A percentile compares a stretch with the other conserved stretches of the same genome.
These are phyloP conservation scores for Phialemoniopsis sp. DNA, from an alignment of 2,329 filamentous ascomycete genomes.

Conservation along the genomic window DNA sequence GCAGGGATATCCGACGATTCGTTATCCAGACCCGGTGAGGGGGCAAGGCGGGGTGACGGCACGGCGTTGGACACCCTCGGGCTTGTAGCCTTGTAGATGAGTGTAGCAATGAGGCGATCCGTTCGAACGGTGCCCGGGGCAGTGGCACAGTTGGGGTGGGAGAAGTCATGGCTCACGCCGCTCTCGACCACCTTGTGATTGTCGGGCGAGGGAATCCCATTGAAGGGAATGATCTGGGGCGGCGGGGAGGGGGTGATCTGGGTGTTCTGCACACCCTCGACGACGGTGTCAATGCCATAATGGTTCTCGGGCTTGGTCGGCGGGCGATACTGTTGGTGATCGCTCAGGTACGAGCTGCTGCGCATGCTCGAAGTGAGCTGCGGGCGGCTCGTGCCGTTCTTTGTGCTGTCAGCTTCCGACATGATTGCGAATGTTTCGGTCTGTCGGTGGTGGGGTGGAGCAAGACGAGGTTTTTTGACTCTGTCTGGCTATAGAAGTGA, in stretches of 20 bases:
- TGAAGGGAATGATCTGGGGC: conserved; percentile 45
- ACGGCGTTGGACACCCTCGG: conserved; percentile 23
- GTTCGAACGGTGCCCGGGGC: conserved; percentile 31
- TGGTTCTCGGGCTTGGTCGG: conserved; percentile 49
- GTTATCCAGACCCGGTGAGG: conserved; percentile 13
- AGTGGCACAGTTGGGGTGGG: conserved; percentile 60
- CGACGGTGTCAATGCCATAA: conserved; percentile 62
- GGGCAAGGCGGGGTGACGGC: conserved; percentile 27
- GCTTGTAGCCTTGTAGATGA: conserved; percentile 54
- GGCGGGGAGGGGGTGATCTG: conserved; percentile 29
- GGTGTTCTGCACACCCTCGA: conserved; percentile 39
- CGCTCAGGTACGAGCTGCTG: conserved; percentile 58
- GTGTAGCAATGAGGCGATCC: conserved; percentile 55
- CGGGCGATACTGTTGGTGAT: conserved; percentile 60
- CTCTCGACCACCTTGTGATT: conserved; percentile 57
- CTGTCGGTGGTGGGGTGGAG: background rate
- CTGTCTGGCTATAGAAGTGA: background rate
- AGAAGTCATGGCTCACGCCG: conserved; percentile 57
- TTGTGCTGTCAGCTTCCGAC: conserved; percentile 1
- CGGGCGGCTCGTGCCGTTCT: conserved; percentile 32
- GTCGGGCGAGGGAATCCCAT: conserved; percentile 55
- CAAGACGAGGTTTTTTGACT: background rate
- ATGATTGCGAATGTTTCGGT: background rate
- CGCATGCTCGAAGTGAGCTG: conserved; percentile 48
- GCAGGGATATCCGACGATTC: conserved; percentile 37